Base-by-base conservation (phyloP, 2,329 filamentous ascomycete genomes). In the Fusarium nurragi region DNA sequence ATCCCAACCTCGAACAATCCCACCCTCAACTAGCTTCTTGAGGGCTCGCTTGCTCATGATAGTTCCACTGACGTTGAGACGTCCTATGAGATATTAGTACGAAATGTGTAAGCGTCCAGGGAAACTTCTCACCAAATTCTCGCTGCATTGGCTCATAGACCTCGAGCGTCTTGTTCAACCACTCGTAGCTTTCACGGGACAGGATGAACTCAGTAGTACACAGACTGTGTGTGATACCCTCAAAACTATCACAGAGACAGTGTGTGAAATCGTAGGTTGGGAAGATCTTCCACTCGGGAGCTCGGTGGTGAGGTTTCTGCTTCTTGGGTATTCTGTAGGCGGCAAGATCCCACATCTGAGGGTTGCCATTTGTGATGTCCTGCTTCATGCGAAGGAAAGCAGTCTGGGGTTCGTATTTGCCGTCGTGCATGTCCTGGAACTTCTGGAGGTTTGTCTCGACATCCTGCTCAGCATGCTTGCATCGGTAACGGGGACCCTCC, bases 331-430 rank as follows among this genome's bases (percentile, higher is more conserved):
- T 89, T 60, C 94, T 88, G 78, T 97, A 98, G 16, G 94, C 94
- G 3, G 92, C 91, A 51, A 97, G 80, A 81, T 98, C 94, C 94
- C 94, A 97, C 91, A 97, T 94, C 78, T 97, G 92, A 8, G 94
- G 93, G 76, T 97, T 97, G 26, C 90, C 89, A 70, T 90, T 89
- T 47, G 87, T 86, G 64, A 92, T 92, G 65, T 93, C 86, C 83
- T 97, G 92, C 81, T 97, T 97, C 94, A 98, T 97, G 61, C 94
- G 89, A 50, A 98, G 81, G 71, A 93, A 91, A 3, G 93, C 94
- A 76, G 93, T 89, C 71, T 88, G 88, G 1, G 93, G 89, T 76
- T 91, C 89, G 79, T 97, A 97, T 78, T 94, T 92, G 19, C 94
- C 94, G 73, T 96, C 93, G 48, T 88, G 85, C 94, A 98, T 98